These are phyloP conservation scores for Pseudonectria buxi DNA, from an alignment of 2,329 filamentous ascomycete species.

Conservation along the genomic window DNA sequence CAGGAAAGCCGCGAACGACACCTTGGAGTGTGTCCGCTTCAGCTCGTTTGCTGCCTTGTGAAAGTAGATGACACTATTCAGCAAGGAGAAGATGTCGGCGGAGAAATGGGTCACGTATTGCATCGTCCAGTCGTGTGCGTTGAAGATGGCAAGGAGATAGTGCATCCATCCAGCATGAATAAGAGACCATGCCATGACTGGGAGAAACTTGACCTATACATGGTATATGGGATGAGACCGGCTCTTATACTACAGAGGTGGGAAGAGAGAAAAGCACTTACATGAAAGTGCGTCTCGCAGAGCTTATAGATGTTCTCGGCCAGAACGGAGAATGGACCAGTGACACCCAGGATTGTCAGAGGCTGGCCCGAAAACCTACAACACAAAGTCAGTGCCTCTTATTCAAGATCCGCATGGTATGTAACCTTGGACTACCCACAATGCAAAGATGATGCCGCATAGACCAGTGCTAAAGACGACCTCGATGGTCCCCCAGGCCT, in stretches of 20 bases:
- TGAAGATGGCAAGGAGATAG: conserved; percentile 56
- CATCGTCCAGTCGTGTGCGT: conserved; percentile 66
- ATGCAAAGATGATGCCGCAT: conserved; percentile 55
- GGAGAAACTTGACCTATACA: conserved; percentile 49
- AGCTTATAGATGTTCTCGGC: conserved; percentile 59
- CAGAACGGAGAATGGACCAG: conserved; percentile 60
- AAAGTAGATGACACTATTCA: conserved; percentile 64
- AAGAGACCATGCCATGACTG: conserved; percentile 61
- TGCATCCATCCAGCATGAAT: conserved; percentile 62
- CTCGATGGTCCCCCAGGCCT: conserved; percentile 60
- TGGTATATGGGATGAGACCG: conserved; percentile 1
- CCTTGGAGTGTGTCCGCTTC: conserved; percentile 47
- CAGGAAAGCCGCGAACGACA: conserved; percentile 56
- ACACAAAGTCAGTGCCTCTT: background rate
- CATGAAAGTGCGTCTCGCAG: conserved; percentile 48
- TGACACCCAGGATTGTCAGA: conserved; percentile 58
- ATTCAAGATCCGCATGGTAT: background rate
- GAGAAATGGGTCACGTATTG: conserved; percentile 61
- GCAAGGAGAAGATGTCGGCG: conserved; percentile 58
- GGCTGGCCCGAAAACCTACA: conserved; percentile 51
- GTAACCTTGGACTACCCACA: conserved; percentile 36
- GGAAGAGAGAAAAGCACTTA: conserved; percentile 19
- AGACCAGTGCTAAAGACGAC: conserved; percentile 60
- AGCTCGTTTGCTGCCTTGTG: conserved; percentile 61
- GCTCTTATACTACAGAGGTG: background rate